Evolutionary conservation across 139 green algal species (phyloP).

Genomic region (Yamagishiella unicocca): DNA sequence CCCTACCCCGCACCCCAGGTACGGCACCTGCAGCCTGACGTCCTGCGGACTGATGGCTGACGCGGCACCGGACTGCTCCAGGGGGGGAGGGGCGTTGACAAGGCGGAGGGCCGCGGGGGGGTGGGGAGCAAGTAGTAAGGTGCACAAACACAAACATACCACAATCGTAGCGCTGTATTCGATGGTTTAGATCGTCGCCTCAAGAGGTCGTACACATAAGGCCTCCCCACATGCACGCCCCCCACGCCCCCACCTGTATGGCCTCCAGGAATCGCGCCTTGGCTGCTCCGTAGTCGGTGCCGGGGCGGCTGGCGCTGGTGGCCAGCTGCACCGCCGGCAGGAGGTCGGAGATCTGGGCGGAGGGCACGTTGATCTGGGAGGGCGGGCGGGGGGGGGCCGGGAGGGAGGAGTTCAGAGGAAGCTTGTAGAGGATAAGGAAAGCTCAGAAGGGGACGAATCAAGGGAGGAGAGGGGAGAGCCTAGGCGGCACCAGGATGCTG

Average conservation of each 20-base stretch:
- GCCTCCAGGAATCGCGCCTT: slow-evolving; percentile 81
- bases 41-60: slow-evolving; percentile 25
- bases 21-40: not conserved
- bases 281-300: slow-evolving; percentile 79
- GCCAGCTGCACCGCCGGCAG: slow-evolving; percentile 88
- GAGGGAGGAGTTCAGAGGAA: not conserved
- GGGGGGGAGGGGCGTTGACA: too few relatives aligned
- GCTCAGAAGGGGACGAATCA: too few relatives aligned
- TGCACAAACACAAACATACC: too few relatives aligned
- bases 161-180: too few relatives aligned
- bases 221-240: not conserved
- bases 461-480: too few relatives aligned
- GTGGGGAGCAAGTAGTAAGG: too few relatives aligned
- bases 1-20: too few relatives aligned
- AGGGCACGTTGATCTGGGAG: slow-evolving; percentile 72
- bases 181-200: too few relatives aligned
- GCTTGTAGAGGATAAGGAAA: too few relatives aligned
- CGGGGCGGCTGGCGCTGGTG: slow-evolving; percentile 47
- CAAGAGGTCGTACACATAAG: too few relatives aligned
- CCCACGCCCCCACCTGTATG: slow-evolving; percentile 57
- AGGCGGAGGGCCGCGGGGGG: too few relatives aligned
- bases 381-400: not conserved
- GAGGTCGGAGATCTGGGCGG: slow-evolving; percentile 89
- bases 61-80: slow-evolving; percentile 24
- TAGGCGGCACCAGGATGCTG: too few relatives aligned